A percentile compares a stretch with the other conserved stretches of the same genome.
Evolutionary conservation across 2,329 filamentous ascomycete genomes (phyloP).

Genomic region (Sporothrix schenckii): DNA sequence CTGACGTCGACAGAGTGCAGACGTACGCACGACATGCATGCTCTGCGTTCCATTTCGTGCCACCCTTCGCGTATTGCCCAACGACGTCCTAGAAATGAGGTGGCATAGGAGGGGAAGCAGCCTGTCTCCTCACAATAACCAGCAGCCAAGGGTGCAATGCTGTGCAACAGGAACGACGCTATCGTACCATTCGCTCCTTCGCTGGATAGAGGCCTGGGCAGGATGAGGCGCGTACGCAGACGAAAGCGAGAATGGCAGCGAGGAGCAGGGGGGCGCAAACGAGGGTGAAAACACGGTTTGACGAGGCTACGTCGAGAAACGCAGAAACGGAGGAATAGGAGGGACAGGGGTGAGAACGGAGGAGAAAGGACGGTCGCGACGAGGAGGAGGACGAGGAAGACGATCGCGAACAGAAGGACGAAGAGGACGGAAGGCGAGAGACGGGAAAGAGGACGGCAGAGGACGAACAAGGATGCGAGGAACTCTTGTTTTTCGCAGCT

Average conservation of each 20-base stretch:
- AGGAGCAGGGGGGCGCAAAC: not conserved
- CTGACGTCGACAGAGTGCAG: not conserved
- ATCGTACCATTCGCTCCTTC: slow-evolving; percentile 29
- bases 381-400: slow-evolving; percentile 36
- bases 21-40: not conserved
- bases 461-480: slow-evolving; percentile 44
- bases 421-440: slow-evolving; percentile 36
- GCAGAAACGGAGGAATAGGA: slow-evolving; percentile 15
- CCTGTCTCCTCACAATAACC: slow-evolving; percentile 36
- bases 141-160: slow-evolving; percentile 34
- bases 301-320: not conserved
- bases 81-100: not conserved
- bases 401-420: slow-evolving; percentile 35
- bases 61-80: not conserved
- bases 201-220: slow-evolving; percentile 3
- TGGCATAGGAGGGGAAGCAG: not conserved
- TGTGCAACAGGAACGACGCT: slow-evolving; percentile 28
- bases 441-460: slow-evolving; percentile 33
- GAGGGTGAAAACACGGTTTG: slow-evolving; percentile 6
- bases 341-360: slow-evolving; percentile 13
- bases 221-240: not conserved
- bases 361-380: not conserved
- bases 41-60: not conserved
- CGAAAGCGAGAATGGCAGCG: not conserved
- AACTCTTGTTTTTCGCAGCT: not conserved